A percentile compares a stretch with the other conserved stretches of the same genome.
phyloP scores from a whole-genome alignment of 2,329 filamentous ascomycete genomes.

The Ascochyta clinopodiicola region DNA sequence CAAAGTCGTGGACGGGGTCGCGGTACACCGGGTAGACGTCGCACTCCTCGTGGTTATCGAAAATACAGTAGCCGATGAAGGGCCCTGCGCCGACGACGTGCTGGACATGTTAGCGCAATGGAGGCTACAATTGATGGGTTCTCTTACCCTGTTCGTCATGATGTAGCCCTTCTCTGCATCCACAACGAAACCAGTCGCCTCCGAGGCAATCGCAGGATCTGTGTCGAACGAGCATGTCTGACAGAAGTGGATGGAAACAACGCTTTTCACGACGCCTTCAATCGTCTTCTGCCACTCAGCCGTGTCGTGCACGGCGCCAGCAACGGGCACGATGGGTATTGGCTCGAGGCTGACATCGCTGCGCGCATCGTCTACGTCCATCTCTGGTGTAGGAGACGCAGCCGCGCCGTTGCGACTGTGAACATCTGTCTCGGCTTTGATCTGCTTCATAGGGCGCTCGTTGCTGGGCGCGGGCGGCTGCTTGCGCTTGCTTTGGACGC shows the following conservation, averaged over 20 bases:
- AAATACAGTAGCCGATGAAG: constrained; percentile 98
- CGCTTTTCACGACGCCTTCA: constrained; percentile 89
- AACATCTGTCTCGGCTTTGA: constrained; percentile 55
- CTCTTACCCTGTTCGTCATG: constrained; percentile 55
- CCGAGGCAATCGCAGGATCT: constrained; percentile 89
- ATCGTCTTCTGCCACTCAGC: constrained; percentile 96
- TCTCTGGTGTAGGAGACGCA: constrained; percentile 33
- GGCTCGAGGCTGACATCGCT: constrained; percentile 54
- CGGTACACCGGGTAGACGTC: constrained; percentile 97
- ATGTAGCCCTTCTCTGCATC: constrained; percentile 85
- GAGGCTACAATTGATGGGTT: too few species aligned
- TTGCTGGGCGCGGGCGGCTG: constrained; percentile 53
- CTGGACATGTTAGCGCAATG: constrained; percentile 46
- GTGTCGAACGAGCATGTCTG: constrained; percentile 98
- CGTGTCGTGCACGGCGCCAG: constrained; percentile 64
- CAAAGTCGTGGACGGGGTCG: constrained; percentile 98
- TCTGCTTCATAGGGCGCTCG: constrained; percentile 63
- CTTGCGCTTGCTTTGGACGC: constrained; percentile 62
- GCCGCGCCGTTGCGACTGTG: constrained; percentile 47
- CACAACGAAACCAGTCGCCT: constrained; percentile 97
- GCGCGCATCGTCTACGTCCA: constrained; percentile 41
- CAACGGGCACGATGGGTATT: constrained; percentile 23
- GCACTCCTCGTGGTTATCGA: constrained; percentile 97
- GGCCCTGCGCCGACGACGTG: constrained; percentile 95
- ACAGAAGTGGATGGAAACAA: constrained; percentile 98